phyloP scores from a whole-genome alignment of 2,329 filamentous ascomycete species.

The Pleomassaria siparia region DNA sequence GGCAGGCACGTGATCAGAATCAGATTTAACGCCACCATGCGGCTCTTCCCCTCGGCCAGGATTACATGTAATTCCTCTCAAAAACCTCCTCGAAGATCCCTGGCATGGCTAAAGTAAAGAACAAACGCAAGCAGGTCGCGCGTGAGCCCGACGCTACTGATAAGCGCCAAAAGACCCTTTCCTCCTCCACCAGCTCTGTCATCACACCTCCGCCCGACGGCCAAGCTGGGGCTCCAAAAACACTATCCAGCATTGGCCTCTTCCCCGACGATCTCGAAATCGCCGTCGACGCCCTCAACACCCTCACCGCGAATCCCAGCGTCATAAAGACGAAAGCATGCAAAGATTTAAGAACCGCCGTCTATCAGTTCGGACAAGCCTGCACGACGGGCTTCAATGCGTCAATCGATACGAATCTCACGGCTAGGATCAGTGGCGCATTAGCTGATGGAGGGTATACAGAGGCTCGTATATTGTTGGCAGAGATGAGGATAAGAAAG shows the following conservation, averaged over 20 bases:
- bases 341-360: slow-evolving; percentile 65
- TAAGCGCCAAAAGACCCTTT: slow-evolving; percentile 24
- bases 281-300: slow-evolving; percentile 63
- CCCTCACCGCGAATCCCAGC: slow-evolving; percentile 60
- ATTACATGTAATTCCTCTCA: background rate
- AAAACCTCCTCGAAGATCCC: background rate
- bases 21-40: background rate
- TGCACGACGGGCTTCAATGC: slow-evolving; percentile 67
- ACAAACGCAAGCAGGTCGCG: slow-evolving; percentile 9
- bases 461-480: slow-evolving; percentile 66
- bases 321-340: slow-evolving; percentile 70
- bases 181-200: too few species aligned
- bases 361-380: slow-evolving; percentile 69
- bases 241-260: slow-evolving; percentile 53
- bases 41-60: slow-evolving; percentile 1
- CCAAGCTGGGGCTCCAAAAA: slow-evolving; percentile 48
- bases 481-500: slow-evolving; percentile 69
- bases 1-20: background rate
- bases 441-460: slow-evolving; percentile 65
- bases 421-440: slow-evolving; percentile 66
- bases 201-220: slow-evolving; percentile 28
- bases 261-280: slow-evolving; percentile 68
- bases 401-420: slow-evolving; percentile 55
- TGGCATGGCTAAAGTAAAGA: slow-evolving; percentile 36
- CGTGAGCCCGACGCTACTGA: slow-evolving; percentile 11